Evolutionary conservation across 257 asterid species (phyloP).

Genomic region (Schizonepeta tenuifolia): DNA sequence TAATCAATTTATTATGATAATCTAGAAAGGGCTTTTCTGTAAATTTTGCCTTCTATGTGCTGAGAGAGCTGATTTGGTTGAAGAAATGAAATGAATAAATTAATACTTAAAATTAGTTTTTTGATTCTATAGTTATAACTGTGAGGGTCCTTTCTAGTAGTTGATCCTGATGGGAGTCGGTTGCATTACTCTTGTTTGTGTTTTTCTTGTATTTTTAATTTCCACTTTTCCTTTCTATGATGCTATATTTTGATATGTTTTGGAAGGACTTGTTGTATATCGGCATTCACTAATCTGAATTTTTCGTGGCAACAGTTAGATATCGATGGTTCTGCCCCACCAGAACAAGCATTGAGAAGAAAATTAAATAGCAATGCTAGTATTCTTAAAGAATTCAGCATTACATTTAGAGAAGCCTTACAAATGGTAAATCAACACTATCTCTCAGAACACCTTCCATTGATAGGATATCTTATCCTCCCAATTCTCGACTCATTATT

Average conservation of each 20-base stretch:
- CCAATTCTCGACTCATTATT: constrained; percentile 25
- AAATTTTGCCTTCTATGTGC: not conserved
- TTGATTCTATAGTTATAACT: not conserved
- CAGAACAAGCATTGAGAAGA: constrained; percentile 97
- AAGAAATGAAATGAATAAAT: not conserved
- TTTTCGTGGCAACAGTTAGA: constrained; percentile 64
- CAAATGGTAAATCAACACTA: constrained; percentile 68
- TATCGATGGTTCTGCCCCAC: constrained; percentile 89
- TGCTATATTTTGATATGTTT: constrained; percentile 1
- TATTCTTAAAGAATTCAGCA: constrained; percentile 88
- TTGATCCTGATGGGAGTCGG: not conserved
- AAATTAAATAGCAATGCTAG: constrained; percentile 82
- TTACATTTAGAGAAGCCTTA: constrained; percentile 88
- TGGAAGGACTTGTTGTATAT: not conserved
- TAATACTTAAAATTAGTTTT: not conserved
- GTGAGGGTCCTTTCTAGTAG: constrained; percentile 9
- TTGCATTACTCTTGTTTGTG: not conserved
- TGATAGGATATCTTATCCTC: not conserved
- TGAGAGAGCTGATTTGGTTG: constrained; percentile 4
- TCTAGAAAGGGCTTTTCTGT: not conserved
- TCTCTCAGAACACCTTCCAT: not conserved
- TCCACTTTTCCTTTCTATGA: not conserved
- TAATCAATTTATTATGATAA: not conserved
- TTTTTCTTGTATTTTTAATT: not conserved
- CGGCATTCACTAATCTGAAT: constrained; percentile 20